phyloP scores from a whole-genome alignment of 2,329 filamentous ascomycete species.

The Ilyonectria robusta region DNA sequence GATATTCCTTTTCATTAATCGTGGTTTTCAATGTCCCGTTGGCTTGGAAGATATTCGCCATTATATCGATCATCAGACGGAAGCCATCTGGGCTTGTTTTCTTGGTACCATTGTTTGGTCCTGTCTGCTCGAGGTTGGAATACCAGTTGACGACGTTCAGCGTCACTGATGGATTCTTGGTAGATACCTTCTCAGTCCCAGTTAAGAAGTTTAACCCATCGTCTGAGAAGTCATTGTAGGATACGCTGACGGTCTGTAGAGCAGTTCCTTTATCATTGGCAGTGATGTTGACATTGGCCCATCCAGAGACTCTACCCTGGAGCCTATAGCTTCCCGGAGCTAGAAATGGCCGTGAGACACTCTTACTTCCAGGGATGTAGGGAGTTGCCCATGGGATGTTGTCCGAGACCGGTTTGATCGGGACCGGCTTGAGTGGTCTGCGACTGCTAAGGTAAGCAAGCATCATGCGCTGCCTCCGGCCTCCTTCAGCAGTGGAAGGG shows the following conservation, averaged over 20 bases:
- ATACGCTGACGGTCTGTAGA: neutral
- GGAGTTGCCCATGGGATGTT: neutral
- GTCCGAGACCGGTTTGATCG: neutral
- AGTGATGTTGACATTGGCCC: neutral
- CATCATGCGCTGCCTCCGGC: conserved; percentile 57
- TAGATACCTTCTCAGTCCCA: neutral
- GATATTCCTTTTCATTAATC: neutral
- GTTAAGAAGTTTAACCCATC: neutral
- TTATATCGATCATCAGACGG: neutral
- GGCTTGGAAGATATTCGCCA: neutral
- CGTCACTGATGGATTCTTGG: neutral
- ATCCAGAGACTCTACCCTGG: neutral
- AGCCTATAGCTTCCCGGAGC: neutral
- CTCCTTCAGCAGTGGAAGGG: conserved; percentile 55
- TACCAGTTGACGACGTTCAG: neutral
- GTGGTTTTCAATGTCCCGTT: neutral
- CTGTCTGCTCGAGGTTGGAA: neutral
- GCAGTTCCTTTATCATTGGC: neutral
- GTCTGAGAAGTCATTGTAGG: neutral
- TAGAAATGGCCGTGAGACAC: no score
- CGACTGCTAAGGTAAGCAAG: conserved; percentile 55
- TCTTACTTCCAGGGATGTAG: neutral
- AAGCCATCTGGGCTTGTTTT: neutral
- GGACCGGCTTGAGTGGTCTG: neutral
- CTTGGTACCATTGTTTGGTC: neutral